These are phyloP conservation scores for Ramularia collo-cygni DNA, from an alignment of 2,329 filamentous ascomycete species.

Conservation along the genomic window DNA sequence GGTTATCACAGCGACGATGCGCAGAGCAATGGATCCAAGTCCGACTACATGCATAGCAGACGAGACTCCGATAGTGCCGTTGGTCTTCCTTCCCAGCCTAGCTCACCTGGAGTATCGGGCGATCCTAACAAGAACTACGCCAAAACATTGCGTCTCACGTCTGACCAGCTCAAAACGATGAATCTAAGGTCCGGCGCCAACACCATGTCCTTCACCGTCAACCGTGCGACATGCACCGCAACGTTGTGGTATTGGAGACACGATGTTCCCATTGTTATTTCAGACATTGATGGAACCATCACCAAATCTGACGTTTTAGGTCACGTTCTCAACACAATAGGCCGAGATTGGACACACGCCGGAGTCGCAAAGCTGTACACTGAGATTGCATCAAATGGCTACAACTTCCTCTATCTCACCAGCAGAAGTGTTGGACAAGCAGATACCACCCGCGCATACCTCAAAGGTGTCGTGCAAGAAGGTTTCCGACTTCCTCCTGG, in stretches of 20 bases:
- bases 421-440: constrained; percentile 90
- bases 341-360: constrained; percentile 94
- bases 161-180: constrained; percentile 85
- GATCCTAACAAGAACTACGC: constrained; percentile 84
- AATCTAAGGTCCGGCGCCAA: constrained; percentile 81
- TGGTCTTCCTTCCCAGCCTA: constrained; percentile 54
- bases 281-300: constrained; percentile 97
- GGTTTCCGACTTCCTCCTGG: constrained; percentile 79
- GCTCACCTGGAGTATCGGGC: constrained; percentile 46
- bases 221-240: constrained; percentile 83
- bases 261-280: constrained; percentile 90
- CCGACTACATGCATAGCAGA: constrained; percentile 46
- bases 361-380: constrained; percentile 96
- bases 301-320: constrained; percentile 65
- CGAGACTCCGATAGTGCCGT: constrained; percentile 65
- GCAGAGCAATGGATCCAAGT: constrained; percentile 45
- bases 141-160: constrained; percentile 90
- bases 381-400: constrained; percentile 90
- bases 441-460: constrained; percentile 80
- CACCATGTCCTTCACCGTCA: constrained; percentile 92
- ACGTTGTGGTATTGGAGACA: constrained; percentile 92
- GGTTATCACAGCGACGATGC: constrained; percentile 89
- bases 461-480: constrained; percentile 84
- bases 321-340: constrained; percentile 93
- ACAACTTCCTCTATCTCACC: constrained; percentile 98